Evolutionary conservation across 2,329 filamentous ascomycete species (phyloP).

Genomic region (Colletotrichum plurivorum): DNA sequence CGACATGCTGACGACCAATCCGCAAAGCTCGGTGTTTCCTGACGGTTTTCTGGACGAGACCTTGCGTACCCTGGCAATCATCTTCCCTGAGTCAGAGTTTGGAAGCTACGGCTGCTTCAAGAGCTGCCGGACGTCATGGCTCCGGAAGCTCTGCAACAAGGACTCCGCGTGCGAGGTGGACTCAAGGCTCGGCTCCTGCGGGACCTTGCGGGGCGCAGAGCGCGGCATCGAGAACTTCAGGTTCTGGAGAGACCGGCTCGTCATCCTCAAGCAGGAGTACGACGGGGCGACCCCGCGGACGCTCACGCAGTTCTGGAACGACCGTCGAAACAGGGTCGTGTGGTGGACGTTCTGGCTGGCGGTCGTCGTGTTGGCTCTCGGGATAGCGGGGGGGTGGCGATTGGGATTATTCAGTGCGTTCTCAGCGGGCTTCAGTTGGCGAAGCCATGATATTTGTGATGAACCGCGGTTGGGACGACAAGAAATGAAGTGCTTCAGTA

Average conservation of each 20-base stretch:
- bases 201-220: neutral
- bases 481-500: no score
- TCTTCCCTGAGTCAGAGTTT: no score
- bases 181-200: neutral
- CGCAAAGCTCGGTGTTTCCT: no score
- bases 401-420: neutral
- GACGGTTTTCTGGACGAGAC: no score
- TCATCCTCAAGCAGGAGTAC: neutral
- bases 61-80: no score
- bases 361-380: no score
- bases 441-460: neutral
- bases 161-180: neutral
- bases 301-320: neutral
- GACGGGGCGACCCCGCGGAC: neutral
- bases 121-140: no score
- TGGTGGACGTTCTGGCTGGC: no score
- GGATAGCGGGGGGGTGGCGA: no score
- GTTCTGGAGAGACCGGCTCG: neutral
- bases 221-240: neutral
- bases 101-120: no score
- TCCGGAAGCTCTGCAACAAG: neutral
- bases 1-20: no score
- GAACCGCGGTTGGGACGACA: no score
- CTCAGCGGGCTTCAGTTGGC: neutral
- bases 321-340: neutral